Evolutionary conservation across 306 rosid genomes (phyloP).

Genomic region (Prosopis cineraria): DNA sequence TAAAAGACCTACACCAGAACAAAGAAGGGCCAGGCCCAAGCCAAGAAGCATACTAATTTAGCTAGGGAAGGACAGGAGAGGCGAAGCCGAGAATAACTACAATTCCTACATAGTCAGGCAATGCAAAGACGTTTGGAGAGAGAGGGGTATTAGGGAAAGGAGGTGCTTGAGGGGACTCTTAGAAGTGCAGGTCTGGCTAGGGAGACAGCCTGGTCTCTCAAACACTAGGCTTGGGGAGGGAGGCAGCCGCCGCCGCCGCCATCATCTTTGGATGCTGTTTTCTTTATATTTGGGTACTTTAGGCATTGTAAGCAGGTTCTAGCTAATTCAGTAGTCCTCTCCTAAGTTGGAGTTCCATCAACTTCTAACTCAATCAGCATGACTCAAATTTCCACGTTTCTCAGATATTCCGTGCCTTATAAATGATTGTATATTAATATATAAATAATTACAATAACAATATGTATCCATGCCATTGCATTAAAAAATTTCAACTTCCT

Average conservation of each 20-base stretch:
- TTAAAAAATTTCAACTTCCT: not conserved
- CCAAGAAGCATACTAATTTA: not conserved
- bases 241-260: too few species aligned
- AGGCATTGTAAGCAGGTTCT: too few species aligned
- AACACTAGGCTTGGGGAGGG: too few species aligned
- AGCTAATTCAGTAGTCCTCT: too few species aligned
- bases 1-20: not conserved
- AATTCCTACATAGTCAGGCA: not conserved
- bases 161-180: not conserved
- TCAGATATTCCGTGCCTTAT: not conserved
- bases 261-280: too few species aligned
- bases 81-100: not conserved
- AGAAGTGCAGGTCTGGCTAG: too few species aligned
- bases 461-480: not conserved
- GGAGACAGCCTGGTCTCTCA: too few species aligned
- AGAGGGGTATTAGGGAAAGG: not conserved
- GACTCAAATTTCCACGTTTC: not conserved
- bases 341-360: too few species aligned
- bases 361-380: not conserved
- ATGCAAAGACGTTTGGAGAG: not conserved
- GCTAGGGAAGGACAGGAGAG: not conserved
- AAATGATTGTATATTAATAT: not conserved
- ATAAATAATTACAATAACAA: constrained; percentile 6
- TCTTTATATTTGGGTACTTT: too few species aligned
- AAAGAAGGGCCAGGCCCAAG: not conserved